These are phyloP conservation scores for Diaporthe humulicola DNA, from an alignment of 2,329 filamentous ascomycete species.

Conservation along the genomic window DNA sequence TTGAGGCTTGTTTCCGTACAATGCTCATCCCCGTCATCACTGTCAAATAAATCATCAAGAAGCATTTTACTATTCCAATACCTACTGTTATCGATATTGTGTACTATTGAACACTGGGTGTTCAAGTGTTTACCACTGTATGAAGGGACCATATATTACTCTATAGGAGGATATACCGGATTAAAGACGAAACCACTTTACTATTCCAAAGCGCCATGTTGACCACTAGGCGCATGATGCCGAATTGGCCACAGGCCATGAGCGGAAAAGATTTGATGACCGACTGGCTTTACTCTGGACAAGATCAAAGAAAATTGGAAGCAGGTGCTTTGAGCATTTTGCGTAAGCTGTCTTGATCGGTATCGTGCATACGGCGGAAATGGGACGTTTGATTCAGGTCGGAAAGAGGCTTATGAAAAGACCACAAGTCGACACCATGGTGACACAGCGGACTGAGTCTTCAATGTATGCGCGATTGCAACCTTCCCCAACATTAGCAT, in stretches of 20 bases:
- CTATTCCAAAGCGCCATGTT: too few species aligned
- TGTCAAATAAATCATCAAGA: too few species aligned
- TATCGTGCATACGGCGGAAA: background rate
- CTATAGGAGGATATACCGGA: too few species aligned
- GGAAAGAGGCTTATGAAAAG: constrained; percentile 22
- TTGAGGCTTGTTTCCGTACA: too few species aligned
- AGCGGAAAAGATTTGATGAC: background rate
- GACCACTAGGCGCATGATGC: too few species aligned
- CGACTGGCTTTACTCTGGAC: background rate
- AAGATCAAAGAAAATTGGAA: background rate
- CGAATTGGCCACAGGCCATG: background rate
- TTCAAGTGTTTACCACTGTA: too few species aligned
- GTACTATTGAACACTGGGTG: too few species aligned
- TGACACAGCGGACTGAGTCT: background rate
- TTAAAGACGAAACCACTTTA: too few species aligned
- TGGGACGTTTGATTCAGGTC: background rate
- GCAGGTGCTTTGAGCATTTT: constrained; percentile 6
- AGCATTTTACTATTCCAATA: too few species aligned
- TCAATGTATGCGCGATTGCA: background rate
- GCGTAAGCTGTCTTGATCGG: constrained; percentile 9
- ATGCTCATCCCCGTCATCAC: too few species aligned
- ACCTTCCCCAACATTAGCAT: background rate
- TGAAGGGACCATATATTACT: too few species aligned
- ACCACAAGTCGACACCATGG: background rate
- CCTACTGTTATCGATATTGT: too few species aligned